Evolutionary conservation across 192 early-diverging fungal species (phyloP), one percentile per base, ranked within the genome.

Genomic region (Coemansia sp.): DNA sequence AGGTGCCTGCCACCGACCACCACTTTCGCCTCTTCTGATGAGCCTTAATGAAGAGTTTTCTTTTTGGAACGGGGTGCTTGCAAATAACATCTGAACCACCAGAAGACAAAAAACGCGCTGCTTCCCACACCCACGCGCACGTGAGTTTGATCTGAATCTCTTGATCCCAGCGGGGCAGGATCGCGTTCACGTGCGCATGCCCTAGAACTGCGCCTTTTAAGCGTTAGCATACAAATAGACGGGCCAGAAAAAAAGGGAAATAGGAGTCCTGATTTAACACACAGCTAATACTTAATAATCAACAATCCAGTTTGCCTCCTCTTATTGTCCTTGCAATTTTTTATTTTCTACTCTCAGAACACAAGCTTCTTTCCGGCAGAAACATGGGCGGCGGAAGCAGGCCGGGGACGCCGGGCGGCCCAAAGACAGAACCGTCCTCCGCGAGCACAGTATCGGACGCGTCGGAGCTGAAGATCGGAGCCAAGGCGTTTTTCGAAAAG

Each of bases 401-500:
- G 46, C 76, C 81, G 18, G 76, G 75, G 10, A 83, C 76, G 6
- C 75, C 76, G 3, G 65, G 63, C 21, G 69, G 71, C 5, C 63
- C 69, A 69, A 78, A 77, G 43, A 19, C 67, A 0, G 76, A 78
- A 46, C n/a, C 66, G 4, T 32, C 13, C 19, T 60, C 73, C 12
- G 52, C 68, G 19, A 63, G 62, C 7, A 71, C 62, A 7, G 69
- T 78, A 5, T 48, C 58, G 8, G 62, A 16, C 5, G 51, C 68
- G 5, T 69, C 81, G 36, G 68, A 85, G 43, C 58, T 88, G 41
- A 55, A 63, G 8, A 83, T 90, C 16, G 89, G 89, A 42, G 85
- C 85, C 77, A 88, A 89, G 63, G 79, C 88, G 0, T 86, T 82
- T 51, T 90, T 90, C 43, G 77, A 87, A 55, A 87, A 87, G 56